Percentiles rank a stretch among this genome's conserved stretches.
phyloP scores from a whole-genome alignment of 2,329 filamentous ascomycete genomes.

The Chalara sp. region DNA sequence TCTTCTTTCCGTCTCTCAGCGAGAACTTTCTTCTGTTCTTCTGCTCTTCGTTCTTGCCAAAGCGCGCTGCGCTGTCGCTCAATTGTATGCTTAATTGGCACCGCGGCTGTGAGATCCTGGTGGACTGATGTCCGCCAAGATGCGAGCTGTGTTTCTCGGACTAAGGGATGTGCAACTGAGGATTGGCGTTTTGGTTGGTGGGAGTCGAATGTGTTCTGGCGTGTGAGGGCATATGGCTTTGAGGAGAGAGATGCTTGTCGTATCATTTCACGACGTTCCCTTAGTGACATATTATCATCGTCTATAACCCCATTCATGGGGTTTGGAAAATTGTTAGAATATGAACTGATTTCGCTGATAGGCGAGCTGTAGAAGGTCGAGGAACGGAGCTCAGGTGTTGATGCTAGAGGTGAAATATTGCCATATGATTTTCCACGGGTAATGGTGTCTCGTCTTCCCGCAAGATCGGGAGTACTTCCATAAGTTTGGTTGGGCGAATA shows the following conservation, averaged over 20 bases:
- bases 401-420: constrained; percentile 12
- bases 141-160: constrained; percentile 54
- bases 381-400: constrained; percentile 18
- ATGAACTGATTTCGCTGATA: too few species aligned
- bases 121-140: constrained; percentile 61
- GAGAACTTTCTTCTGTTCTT: constrained; percentile 51
- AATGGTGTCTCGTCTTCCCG: constrained; percentile 40
- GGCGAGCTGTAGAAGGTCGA: too few species aligned
- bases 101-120: constrained; percentile 46
- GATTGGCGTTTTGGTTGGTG: constrained; percentile 47
- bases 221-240: constrained; percentile 1
- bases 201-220: constrained; percentile 39
- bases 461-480: constrained; percentile 5
- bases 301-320: constrained; percentile 16
- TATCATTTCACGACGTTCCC: constrained; percentile 6
- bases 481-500: constrained; percentile 11
- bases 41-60: constrained; percentile 47
- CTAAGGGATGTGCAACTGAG: constrained; percentile 33
- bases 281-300: constrained; percentile 2
- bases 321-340: too few species aligned
- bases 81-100: constrained; percentile 30
- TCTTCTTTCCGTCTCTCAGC: constrained; percentile 50
- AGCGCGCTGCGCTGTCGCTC: constrained; percentile 49
- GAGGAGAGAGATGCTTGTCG: constrained; percentile 19
- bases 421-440: constrained; percentile 28